A percentile compares a stretch with the other conserved stretches of the same genome.
Evolutionary conservation across 2,329 filamentous ascomycete species (phyloP).

Genomic region (Talaromyces sp.): DNA sequence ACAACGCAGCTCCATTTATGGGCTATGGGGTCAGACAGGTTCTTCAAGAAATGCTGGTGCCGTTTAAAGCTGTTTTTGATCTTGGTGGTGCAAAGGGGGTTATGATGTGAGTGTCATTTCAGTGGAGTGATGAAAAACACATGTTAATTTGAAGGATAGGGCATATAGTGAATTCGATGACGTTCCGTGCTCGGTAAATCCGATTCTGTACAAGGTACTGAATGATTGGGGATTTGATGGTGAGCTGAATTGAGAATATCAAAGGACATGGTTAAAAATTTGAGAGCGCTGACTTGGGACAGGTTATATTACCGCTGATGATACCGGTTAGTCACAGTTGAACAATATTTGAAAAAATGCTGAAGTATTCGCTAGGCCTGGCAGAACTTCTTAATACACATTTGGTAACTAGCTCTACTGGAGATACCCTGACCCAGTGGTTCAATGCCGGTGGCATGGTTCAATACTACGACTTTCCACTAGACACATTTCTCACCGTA

Average conservation of each 20-base stretch:
- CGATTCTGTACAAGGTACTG: background rate
- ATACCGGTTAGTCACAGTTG: background rate
- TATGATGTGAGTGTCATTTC: conserved; percentile 34
- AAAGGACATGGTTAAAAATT: too few species aligned
- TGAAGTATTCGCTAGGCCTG: background rate
- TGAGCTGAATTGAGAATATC: too few species aligned
- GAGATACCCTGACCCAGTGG: conserved; percentile 40
- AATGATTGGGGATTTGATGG: background rate
- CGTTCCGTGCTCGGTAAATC: background rate
- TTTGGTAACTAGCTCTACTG: conserved; percentile 31
- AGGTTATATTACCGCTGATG: background rate
- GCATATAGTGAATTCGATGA: background rate
- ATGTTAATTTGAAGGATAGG: background rate
- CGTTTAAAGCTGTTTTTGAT: conserved; percentile 41
- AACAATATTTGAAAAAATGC: background rate
- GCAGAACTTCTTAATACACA: background rate
- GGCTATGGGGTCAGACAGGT: conserved; percentile 41
- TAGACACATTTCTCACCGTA: conserved; percentile 34
- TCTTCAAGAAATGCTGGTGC: conserved; percentile 38
- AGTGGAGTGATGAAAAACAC: background rate
- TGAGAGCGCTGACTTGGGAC: background rate
- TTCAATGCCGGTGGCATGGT: conserved; percentile 44
- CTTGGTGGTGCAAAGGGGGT: conserved; percentile 39
- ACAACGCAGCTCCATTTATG: conserved; percentile 43
- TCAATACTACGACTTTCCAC: conserved; percentile 42